phyloP scores from a whole-genome alignment of 768 basidiomycete genomes.

The Rhizopogon roseolus region DNA sequence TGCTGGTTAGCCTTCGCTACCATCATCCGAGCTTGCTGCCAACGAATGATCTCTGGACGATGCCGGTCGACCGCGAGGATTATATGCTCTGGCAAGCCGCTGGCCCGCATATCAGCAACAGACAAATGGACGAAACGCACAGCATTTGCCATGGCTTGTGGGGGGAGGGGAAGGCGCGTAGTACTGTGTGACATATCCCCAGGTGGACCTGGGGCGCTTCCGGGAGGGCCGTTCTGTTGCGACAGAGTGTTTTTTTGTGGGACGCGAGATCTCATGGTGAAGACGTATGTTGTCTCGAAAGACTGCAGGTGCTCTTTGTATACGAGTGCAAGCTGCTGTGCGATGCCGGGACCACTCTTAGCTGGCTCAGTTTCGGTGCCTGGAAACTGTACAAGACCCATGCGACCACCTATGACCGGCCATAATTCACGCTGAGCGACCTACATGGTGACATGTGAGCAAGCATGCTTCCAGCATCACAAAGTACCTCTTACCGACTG shows the following conservation, averaged over 20 bases:
- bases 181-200: background rate
- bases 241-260: conserved; percentile 10
- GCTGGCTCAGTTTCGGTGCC: conserved; percentile 56
- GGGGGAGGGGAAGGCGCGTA: conserved; percentile 6
- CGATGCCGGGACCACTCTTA: conserved; percentile 57
- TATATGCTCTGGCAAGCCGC: conserved; percentile 42
- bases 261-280: conserved; percentile 28
- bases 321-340: conserved; percentile 52
- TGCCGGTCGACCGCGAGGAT: conserved; percentile 55
- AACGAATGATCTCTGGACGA: conserved; percentile 29
- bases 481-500: conserved; percentile 33
- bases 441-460: conserved; percentile 27
- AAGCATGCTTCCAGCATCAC: background rate
- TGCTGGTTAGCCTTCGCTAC: background rate
- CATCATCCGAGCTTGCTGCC: conserved; percentile 16
- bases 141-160: conserved; percentile 38
- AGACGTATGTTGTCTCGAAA: conserved; percentile 55
- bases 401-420: conserved; percentile 61
- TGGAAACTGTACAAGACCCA: conserved; percentile 64
- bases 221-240: conserved; percentile 10
- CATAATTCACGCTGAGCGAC: conserved; percentile 54
- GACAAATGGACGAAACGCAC: conserved; percentile 42
- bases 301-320: conserved; percentile 53
- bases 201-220: background rate
- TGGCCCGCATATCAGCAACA: conserved; percentile 47